Evolutionary conservation across 257 asterid genomes (phyloP), one percentile per base, ranked within the genome.

Genomic region (Solanum piurae): DNA sequence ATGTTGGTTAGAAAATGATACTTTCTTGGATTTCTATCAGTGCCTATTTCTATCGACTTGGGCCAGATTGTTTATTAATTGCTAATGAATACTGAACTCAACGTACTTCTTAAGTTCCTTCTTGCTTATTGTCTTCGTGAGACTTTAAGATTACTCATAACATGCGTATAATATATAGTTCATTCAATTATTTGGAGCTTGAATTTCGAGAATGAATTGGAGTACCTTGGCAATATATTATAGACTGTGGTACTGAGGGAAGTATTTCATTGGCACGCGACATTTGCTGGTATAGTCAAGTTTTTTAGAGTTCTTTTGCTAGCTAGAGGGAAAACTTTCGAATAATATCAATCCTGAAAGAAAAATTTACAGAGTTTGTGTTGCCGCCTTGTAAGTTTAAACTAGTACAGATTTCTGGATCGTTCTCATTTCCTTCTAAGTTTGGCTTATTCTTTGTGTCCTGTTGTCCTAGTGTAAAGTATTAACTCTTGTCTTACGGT

Each of bases 331-430:
- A 49, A 49, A 49, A 12, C 38, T 69, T 69, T 69, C 0, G 3
- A 69, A 69, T 69, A 34, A 14, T 69, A 69, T 12, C 38, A 69
- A 69, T 49, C 23, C 0, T 27, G 3, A 31, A 6, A 71, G 40
- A 2, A 16, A 52, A 16, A 52, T 52, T 49, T 52, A 27, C 84
- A 8, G 29, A 42, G 16, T 44, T 84, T 62, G 82, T 82, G 40
- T 62, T 60, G 87, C 31, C n/a, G 73, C 79, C 85, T 86, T 85
- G 37, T 66, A 62, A 73, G 87, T 90, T 72, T 83, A 84, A 86
- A 85, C 55, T 76, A 73, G 69, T 85, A 86, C 90, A 66, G 89
- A 66, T 44, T 89, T 89, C 60, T 86, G 90, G 90, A 83, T 73
- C 64, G 10, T 87, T 86, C 44, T 44, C 79, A 87, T 72, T 90